Conservation (phyloP, 2,329 filamentous ascomycete species). For the Fusarium armeniacum region DNA sequence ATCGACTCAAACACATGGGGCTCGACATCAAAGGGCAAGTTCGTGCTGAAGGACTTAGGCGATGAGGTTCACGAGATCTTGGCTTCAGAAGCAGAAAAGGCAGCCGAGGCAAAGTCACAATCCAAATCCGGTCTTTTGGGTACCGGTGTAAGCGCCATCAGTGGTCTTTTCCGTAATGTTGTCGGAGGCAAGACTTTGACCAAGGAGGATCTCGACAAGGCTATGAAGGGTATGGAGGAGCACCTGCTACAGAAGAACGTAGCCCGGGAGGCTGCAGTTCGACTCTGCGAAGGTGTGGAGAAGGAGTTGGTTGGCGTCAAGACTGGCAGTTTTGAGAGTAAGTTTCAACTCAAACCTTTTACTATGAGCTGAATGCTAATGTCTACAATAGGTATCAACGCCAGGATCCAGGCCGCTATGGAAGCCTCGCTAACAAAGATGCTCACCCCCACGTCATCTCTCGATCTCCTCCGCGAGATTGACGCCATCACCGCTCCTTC, state of each 20-base stretch:
- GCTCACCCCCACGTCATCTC: constrained; percentile 92
- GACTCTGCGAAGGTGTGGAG: constrained; percentile 91
- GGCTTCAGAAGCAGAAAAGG: constrained; percentile 76
- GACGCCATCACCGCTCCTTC: constrained; percentile 79
- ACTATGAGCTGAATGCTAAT: constrained; percentile 14
- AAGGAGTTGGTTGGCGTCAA: constrained; percentile 90
- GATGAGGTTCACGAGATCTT: constrained; percentile 94
- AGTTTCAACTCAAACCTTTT: constrained; percentile 29
- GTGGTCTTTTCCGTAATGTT: constrained; percentile 92
- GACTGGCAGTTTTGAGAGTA: constrained; percentile 89
- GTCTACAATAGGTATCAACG: constrained; percentile 73
- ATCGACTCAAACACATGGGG: constrained; percentile 88
- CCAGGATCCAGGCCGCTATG: constrained; percentile 87
- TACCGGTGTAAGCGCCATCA: constrained; percentile 84
- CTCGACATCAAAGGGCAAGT: constrained; percentile 88
- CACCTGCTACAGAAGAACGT: constrained; percentile 97
- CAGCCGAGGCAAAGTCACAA: constrained; percentile 62
- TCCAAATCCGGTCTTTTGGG: constrained; percentile 77
- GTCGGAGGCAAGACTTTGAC: constrained; percentile 94
- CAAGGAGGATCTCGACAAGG: constrained; percentile 88
- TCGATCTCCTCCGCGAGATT: constrained; percentile 95
- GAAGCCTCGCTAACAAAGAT: constrained; percentile 94
- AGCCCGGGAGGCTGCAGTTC: constrained; percentile 90
- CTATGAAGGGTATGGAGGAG: constrained; percentile 95
- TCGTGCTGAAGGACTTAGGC: constrained; percentile 91